Percentiles rank a stretch among this genome's conserved stretches.
These are phyloP conservation scores for Trichosporon faecale DNA, from an alignment of 1,284 basidiomycete species.

Conservation along the genomic window DNA sequence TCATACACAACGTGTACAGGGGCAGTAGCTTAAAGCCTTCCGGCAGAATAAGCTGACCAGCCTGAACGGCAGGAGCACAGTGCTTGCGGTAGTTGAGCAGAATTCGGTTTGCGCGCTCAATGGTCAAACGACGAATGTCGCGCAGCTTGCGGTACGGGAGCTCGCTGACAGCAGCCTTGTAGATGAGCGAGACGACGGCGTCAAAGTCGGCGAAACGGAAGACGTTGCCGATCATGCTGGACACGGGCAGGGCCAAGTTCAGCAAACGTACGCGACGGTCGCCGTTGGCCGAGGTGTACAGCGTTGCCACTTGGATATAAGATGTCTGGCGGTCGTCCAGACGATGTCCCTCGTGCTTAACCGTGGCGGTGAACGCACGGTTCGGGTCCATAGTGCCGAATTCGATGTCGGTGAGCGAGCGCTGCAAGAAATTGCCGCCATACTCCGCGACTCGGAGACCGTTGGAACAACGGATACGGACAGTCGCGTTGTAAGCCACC, in stretches of 20 bases:
- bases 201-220: slow-evolving; percentile 94
- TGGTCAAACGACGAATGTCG: slow-evolving; percentile 77
- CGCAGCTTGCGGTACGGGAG: slow-evolving; percentile 64
- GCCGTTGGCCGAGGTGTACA: slow-evolving; percentile 80
- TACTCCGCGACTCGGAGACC: slow-evolving; percentile 72
- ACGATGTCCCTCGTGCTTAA: slow-evolving; percentile 60
- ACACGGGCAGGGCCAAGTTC: slow-evolving; percentile 80
- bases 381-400: slow-evolving; percentile 78
- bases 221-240: slow-evolving; percentile 80
- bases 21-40: slow-evolving; percentile 90
- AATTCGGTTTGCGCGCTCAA: slow-evolving; percentile 78
- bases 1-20: slow-evolving; percentile 75
- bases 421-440: slow-evolving; percentile 78
- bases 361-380: slow-evolving; percentile 67
- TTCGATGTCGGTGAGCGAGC: slow-evolving; percentile 71
- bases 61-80: slow-evolving; percentile 78
- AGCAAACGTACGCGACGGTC: slow-evolving; percentile 79
- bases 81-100: slow-evolving; percentile 84
- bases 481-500: slow-evolving; percentile 75
- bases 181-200: slow-evolving; percentile 67
- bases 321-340: slow-evolving; percentile 76
- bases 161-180: slow-evolving; percentile 74
- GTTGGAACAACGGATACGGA: slow-evolving; percentile 80
- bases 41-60: slow-evolving; percentile 88
- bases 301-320: slow-evolving; percentile 82